Conservation (phyloP, 352 stramenopile genomes). For the Phytophthora melonis region DNA sequence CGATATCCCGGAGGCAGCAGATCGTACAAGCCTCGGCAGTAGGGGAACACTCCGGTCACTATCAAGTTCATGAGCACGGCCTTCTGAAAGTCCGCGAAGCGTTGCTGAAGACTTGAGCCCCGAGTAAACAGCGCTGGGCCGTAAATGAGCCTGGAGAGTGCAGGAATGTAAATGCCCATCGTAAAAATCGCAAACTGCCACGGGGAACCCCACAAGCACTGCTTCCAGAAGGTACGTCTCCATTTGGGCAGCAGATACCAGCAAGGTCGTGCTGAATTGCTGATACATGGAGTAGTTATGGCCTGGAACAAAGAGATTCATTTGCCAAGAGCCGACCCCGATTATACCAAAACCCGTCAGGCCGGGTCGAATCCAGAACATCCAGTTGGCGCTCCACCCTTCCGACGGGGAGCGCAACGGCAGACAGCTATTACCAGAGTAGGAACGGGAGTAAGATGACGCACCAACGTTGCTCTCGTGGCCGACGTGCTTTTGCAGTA, state of each 20-base stretch:
- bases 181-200: neutral
- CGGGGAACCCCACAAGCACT: neutral
- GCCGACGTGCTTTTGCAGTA: slow-evolving; percentile 14
- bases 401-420: neutral
- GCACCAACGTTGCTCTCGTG: neutral
- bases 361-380: neutral
- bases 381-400: neutral
- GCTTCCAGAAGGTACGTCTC: neutral
- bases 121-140: neutral
- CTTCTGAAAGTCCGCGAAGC: neutral
- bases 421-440: neutral
- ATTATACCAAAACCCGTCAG: neutral
- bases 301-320: neutral
- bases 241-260: neutral
- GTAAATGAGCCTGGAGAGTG: neutral
- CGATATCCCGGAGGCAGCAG: neutral
- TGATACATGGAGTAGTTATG: neutral
- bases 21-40: slow-evolving; percentile 12
- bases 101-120: neutral
- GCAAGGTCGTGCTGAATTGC: neutral
- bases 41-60: slow-evolving; percentile 6
- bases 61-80: slow-evolving; percentile 1
- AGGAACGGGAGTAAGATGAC: slow-evolving; percentile 7
- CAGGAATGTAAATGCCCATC: neutral
- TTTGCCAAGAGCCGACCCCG: neutral